Conservation (phyloP, 2,329 filamentous ascomycete species). For the Curvularia sp. region DNA sequence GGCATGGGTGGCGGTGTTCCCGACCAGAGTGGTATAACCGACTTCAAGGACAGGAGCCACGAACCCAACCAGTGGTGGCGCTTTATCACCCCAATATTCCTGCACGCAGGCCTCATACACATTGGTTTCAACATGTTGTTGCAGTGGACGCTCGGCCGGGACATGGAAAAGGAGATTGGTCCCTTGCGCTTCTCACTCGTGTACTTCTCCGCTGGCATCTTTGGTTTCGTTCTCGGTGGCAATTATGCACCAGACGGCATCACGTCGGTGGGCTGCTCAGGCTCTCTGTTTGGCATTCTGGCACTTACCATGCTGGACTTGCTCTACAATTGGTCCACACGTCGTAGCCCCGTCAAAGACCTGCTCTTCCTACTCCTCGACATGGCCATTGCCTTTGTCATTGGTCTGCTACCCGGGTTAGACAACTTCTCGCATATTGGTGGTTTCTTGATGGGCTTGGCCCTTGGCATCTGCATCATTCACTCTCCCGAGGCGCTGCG, state of each 20-base stretch:
- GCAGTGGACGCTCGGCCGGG: conserved; percentile 85
- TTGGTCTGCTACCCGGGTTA: conserved; percentile 87
- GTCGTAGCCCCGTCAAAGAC: conserved; percentile 78
- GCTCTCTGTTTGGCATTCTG: conserved; percentile 88
- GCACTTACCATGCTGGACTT: conserved; percentile 88
- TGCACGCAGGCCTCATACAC: conserved; percentile 92
- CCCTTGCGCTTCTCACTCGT: conserved; percentile 86
- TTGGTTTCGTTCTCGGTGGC: conserved; percentile 92
- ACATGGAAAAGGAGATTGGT: conserved; percentile 92
- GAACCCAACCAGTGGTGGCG: conserved; percentile 94
- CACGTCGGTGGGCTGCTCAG: conserved; percentile 85
- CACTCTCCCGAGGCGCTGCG: conserved; percentile 85
- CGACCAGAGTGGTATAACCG: conserved; percentile 63
- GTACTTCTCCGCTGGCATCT: conserved; percentile 90
- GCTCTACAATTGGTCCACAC: conserved; percentile 88
- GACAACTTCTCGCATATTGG: conserved; percentile 99
- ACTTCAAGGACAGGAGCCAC: conserved; percentile 63
- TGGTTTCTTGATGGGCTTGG: conserved; percentile 90
- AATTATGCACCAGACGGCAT: conserved; percentile 87
- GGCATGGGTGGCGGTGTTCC: conserved; percentile 78
- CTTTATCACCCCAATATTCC: conserved; percentile 94
- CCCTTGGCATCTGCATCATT: conserved; percentile 83
- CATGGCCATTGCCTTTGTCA: conserved; percentile 85
- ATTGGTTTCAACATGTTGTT: conserved; percentile 95
- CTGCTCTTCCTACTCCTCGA: conserved; percentile 87